phyloP scores from a whole-genome alignment of 768 basidiomycete genomes.

The Leucosporidium creatinivorum region DNA sequence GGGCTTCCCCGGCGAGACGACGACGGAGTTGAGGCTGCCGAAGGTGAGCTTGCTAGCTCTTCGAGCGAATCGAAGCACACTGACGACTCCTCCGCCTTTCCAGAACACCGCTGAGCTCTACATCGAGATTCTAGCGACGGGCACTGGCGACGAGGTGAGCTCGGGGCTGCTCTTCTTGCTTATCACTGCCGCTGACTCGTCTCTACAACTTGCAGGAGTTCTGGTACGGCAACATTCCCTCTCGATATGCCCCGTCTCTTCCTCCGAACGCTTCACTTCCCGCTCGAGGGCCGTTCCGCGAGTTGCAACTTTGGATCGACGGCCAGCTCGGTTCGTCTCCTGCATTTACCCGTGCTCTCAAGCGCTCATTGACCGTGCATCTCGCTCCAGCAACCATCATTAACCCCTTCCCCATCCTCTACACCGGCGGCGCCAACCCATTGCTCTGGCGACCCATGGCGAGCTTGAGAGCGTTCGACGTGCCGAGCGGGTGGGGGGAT shows the following conservation, averaged over 20 bases:
- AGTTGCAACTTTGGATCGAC: slow-evolving; percentile 21
- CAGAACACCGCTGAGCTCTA: neutral
- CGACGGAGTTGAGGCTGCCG: neutral
- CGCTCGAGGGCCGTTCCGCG: slow-evolving; percentile 12
- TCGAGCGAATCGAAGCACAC: neutral
- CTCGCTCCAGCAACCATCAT: slow-evolving; percentile 2
- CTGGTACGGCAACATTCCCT: slow-evolving; percentile 12
- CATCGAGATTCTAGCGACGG: neutral
- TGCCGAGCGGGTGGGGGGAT: slow-evolving; percentile 7
- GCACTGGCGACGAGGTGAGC: neutral
- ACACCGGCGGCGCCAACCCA: slow-evolving; percentile 18
- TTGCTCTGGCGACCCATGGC: slow-evolving; percentile 18
- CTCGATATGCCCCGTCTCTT: neutral
- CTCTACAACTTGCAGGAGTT: neutral
- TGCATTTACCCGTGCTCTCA: neutral
- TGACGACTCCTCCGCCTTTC: neutral
- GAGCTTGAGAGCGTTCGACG: slow-evolving; percentile 12
- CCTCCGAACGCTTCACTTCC: neutral
- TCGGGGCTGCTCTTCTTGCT: too few relatives aligned
- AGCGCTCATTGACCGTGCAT: neutral
- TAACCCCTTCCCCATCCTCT: slow-evolving; percentile 17
- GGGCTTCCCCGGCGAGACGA: slow-evolving; percentile 2
- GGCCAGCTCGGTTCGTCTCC: neutral
- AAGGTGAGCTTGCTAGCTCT: neutral
- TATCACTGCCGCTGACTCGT: too few relatives aligned